Percentiles rank a stretch among this genome's conserved stretches.
These are phyloP conservation scores for Polyporus tsugae DNA, from an alignment of 1,284 basidiomycete genomes.

Conservation along the genomic window DNA sequence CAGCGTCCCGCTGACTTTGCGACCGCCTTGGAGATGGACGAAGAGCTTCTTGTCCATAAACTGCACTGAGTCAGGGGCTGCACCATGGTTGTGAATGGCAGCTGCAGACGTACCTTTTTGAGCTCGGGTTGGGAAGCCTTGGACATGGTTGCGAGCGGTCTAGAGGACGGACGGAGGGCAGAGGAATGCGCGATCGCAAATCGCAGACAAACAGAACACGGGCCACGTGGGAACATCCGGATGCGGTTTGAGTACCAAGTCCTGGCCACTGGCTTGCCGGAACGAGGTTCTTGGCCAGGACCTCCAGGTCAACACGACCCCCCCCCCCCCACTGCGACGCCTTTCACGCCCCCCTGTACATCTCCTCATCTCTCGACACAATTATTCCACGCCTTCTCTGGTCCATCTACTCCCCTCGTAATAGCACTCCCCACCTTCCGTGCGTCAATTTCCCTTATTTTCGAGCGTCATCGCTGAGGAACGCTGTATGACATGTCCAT, in stretches of 20 bases:
- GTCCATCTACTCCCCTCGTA: not conserved
- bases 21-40: constrained; percentile 94
- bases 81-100: not conserved
- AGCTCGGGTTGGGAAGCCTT: constrained; percentile 93
- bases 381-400: constrained; percentile 11
- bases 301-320: constrained; percentile 30
- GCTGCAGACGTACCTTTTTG: constrained; percentile 76
- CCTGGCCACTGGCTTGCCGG: constrained; percentile 18
- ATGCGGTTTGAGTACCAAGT: constrained; percentile 20
- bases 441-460: constrained; percentile 21
- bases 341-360: constrained; percentile 29
- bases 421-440: constrained; percentile 14
- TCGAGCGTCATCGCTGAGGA: constrained; percentile 21
- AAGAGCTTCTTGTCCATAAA: constrained; percentile 99
- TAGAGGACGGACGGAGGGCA: constrained; percentile 22
- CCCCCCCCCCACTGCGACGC: constrained; percentile 23
- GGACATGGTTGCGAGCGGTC: constrained; percentile 65
- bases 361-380: constrained; percentile 22
- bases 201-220: constrained; percentile 15
- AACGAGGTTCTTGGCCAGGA: constrained; percentile 24
- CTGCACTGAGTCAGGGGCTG: constrained; percentile 50
- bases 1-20: constrained; percentile 95
- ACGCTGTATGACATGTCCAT: constrained; percentile 12
- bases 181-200: constrained; percentile 19
- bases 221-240: constrained; percentile 31